A percentile compares a stretch with the other conserved stretches of the same genome.
Conservation (phyloP, 306 rosid genomes). For the Cyamopsis tetragonoloba region DNA sequence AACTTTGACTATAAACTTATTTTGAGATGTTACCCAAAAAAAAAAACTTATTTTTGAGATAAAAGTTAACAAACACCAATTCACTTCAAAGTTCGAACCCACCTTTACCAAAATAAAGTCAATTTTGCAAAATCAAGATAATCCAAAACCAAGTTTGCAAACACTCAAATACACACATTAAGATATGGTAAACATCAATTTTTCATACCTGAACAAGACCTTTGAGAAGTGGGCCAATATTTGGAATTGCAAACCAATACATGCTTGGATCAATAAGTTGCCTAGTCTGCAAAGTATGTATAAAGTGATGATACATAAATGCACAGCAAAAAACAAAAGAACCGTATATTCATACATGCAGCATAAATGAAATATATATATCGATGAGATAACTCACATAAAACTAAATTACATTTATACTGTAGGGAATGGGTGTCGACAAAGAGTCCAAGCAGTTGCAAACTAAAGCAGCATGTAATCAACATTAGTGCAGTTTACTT, state of each 20-base stretch:
- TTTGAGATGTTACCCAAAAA: no score
- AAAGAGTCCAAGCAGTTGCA: background rate
- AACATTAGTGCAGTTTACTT: background rate
- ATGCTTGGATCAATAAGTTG: slow-evolving; percentile 82
- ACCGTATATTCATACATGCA: background rate
- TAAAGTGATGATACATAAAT: slow-evolving; percentile 23
- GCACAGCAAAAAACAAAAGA: background rate
- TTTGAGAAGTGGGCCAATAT: slow-evolving; percentile 77
- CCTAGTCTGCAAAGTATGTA: slow-evolving; percentile 56
- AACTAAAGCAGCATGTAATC: background rate
- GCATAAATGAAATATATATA: background rate
- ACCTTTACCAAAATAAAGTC: no score
- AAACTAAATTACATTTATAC: slow-evolving; percentile 1
- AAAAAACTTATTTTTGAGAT: no score
- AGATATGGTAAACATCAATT: background rate
- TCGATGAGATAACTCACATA: background rate
- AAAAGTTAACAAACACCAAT: no score
- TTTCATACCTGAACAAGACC: slow-evolving; percentile 80
- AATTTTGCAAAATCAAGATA: no score
- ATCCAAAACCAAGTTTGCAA: no score
- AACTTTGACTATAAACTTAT: no score
- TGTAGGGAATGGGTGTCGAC: background rate
- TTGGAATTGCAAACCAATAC: slow-evolving; percentile 87
- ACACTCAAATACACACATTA: background rate
- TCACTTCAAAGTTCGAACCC: no score